Base-by-base conservation (phyloP, 176 grass and related monocot genomes). In the Aegilops tauschii region DNA sequence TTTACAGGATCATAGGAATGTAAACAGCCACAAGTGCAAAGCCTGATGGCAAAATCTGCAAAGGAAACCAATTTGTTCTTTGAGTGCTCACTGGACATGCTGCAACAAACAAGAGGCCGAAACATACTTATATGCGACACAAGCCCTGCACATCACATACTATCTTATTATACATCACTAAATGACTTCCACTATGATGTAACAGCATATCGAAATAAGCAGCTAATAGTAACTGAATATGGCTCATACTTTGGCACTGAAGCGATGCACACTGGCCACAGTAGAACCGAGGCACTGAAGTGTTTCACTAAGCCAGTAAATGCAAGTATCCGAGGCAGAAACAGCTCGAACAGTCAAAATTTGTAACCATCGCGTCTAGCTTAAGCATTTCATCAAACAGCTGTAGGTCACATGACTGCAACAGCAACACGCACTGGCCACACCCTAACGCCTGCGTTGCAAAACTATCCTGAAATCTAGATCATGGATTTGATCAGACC, bases 331-430 rank as follows among this genome's bases (percentile, higher is more conserved):
- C 2, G n/a, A 54, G 40, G 69, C 1, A 79, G 65, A 39, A 76
- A 65, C 0, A 80, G 9, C 0, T 83, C 3, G 31, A 83, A n/a
- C 58, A 56, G 20, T 39, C 20, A 52, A 29, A 2, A n/a, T 37
- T 4, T 5, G 3, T 61, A 36, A 29, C 27, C 11, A 12, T 4
- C 9, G 31, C 1, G 21, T 73, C 14, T 25, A 17, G 78, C 1
- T 5, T 61, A 23, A 80, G 72, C 72, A 90, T 86, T 90, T 78
- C 52, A 31, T 86, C 84, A 56, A 71, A 82, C 72, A 65, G 29
- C n/a, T 64, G 0, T 47, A 27, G 35, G 39, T 16, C 62, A 78
- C 20, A 23, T 1, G 18, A 68, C 21, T 59, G 54, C 54, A 59
- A 1, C 6, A 18, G 5, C 0, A 12, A n/a, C 28, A 8, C 20